A percentile compares a stretch with the other conserved stretches of the same genome.
Evolutionary conservation across 1,284 basidiomycete genomes (phyloP).

Genomic region (Phellopilus nigrolimitatus): DNA sequence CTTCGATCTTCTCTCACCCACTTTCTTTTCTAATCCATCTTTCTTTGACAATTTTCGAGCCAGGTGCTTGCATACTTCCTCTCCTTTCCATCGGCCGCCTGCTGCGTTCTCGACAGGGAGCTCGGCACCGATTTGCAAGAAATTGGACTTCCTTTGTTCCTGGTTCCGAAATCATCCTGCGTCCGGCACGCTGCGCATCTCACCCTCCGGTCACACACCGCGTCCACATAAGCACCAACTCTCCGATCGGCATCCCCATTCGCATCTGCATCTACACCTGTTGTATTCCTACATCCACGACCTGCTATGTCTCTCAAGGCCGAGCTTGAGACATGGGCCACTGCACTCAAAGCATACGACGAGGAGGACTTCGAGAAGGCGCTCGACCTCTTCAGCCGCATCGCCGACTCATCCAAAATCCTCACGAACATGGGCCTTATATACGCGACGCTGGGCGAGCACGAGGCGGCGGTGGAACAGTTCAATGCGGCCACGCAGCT

Average conservation of each 20-base stretch:
- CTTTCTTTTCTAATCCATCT: conserved; percentile 12
- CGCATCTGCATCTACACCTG: background rate
- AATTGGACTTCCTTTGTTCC: background rate
- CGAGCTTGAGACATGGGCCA: conserved; percentile 83
- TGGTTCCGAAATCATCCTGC: conserved; percentile 8
- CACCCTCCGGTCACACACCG: background rate
- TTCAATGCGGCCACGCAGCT: conserved; percentile 72
- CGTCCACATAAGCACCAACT: background rate
- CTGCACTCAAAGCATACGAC: conserved; percentile 83
- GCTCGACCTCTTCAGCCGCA: conserved; percentile 72
- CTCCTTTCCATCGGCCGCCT: conserved; percentile 1
- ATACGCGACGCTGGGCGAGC: conserved; percentile 83
- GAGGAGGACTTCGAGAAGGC: conserved; percentile 72
- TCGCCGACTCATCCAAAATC: conserved; percentile 84
- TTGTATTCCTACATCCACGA: conserved; percentile 12
- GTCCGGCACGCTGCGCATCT: conserved; percentile 20
- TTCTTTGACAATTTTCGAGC: conserved; percentile 15
- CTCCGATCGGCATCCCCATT: background rate
- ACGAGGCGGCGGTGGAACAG: conserved; percentile 75
- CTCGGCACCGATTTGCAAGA: background rate
- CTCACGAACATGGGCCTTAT: conserved; percentile 88
- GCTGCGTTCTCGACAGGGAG: background rate
- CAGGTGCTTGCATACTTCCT: conserved; percentile 16
- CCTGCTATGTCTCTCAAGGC: conserved; percentile 71
- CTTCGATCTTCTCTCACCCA: conserved; percentile 5